A percentile compares a stretch with the other conserved stretches of the same genome.
These are phyloP conservation scores for Geranium brycei DNA, from an alignment of 345 rosid genomes.

Conservation along the genomic window DNA sequence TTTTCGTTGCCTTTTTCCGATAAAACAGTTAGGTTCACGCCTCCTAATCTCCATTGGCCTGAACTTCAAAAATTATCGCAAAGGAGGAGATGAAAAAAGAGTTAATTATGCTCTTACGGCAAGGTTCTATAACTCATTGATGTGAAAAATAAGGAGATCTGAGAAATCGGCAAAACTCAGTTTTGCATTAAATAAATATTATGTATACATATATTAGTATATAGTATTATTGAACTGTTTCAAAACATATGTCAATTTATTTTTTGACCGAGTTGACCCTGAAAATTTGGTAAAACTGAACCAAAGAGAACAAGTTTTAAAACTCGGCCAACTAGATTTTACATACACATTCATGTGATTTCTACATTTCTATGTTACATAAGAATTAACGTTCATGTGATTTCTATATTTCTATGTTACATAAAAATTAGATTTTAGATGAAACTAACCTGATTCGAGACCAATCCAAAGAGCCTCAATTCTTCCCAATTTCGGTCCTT, in stretches of 20 bases:
- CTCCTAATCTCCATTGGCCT: slow-evolving; percentile 90
- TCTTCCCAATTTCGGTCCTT: slow-evolving; percentile 40
- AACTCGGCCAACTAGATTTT: too few relatives aligned
- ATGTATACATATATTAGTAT: too few relatives aligned
- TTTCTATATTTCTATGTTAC: background rate
- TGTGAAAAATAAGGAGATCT: too few relatives aligned
- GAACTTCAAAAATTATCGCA: slow-evolving; percentile 18
- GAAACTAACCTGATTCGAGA: slow-evolving; percentile 59
- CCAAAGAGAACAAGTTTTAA: too few relatives aligned
- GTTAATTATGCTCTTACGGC: too few relatives aligned
- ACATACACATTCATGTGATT: background rate
- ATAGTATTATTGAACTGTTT: too few relatives aligned
- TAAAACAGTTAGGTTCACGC: slow-evolving; percentile 29
- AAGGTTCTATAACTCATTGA: too few relatives aligned
- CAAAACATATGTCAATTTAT: too few relatives aligned
- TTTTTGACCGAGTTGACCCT: too few relatives aligned
- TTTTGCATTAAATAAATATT: too few relatives aligned
- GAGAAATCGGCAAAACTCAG: too few relatives aligned
- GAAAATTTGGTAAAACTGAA: too few relatives aligned
- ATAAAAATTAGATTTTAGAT: background rate
- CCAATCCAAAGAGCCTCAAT: slow-evolving; percentile 73
- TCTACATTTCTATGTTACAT: background rate
- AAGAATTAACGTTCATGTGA: background rate
- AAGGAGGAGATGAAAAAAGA: slow-evolving; percentile 3
- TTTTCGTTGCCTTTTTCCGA: slow-evolving; percentile 12